These are phyloP conservation scores for Strigomonas galati DNA, from an alignment of 208 protist species.

Conservation along the genomic window DNA sequence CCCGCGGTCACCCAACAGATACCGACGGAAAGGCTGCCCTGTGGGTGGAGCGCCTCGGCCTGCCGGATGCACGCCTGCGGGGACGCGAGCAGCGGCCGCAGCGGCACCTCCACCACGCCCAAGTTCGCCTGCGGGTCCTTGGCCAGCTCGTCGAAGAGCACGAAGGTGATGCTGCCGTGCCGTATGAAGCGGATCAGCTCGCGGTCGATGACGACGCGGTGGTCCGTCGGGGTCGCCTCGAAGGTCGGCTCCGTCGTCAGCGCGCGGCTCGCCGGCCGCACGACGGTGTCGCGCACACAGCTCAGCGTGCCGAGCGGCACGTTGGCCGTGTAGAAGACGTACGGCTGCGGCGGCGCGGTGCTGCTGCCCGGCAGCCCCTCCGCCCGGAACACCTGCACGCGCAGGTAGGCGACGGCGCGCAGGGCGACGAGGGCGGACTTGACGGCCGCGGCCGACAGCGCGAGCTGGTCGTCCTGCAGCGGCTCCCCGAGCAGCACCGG, in stretches of 20 bases:
- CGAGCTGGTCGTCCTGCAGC: slow-evolving; percentile 7
- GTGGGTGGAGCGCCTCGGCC: slow-evolving; percentile 62
- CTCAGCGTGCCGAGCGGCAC: slow-evolving; percentile 30
- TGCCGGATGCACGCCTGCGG: slow-evolving; percentile 48
- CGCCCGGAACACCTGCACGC: slow-evolving; percentile 70
- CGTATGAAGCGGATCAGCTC: slow-evolving; percentile 60
- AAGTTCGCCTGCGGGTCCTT: slow-evolving; percentile 63
- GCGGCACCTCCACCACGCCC: slow-evolving; percentile 64
- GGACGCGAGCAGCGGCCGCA: slow-evolving; percentile 60
- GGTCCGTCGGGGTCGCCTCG: slow-evolving; percentile 65
- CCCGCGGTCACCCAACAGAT: slow-evolving; percentile 66
- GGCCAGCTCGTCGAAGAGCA: slow-evolving; percentile 74
- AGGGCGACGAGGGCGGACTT: slow-evolving; percentile 58
- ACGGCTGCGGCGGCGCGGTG: slow-evolving; percentile 44
- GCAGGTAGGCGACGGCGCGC: slow-evolving; percentile 56
- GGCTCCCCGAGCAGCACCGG: slow-evolving; percentile 53
- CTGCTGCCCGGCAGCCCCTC: slow-evolving; percentile 24
- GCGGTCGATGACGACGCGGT: slow-evolving; percentile 67
- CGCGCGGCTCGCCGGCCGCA: slow-evolving; percentile 35
- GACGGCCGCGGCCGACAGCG: slow-evolving; percentile 35
- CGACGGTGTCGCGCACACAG: slow-evolving; percentile 73
- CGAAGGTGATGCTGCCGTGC: slow-evolving; percentile 66
- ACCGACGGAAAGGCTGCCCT: slow-evolving; percentile 63
- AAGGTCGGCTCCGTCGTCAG: slow-evolving; percentile 59
- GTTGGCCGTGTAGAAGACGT: slow-evolving; percentile 82